These are phyloP conservation scores for Eremothecium gossypii DNA, from an alignment of 1,139 yeast genomes.

Conservation along the genomic window DNA sequence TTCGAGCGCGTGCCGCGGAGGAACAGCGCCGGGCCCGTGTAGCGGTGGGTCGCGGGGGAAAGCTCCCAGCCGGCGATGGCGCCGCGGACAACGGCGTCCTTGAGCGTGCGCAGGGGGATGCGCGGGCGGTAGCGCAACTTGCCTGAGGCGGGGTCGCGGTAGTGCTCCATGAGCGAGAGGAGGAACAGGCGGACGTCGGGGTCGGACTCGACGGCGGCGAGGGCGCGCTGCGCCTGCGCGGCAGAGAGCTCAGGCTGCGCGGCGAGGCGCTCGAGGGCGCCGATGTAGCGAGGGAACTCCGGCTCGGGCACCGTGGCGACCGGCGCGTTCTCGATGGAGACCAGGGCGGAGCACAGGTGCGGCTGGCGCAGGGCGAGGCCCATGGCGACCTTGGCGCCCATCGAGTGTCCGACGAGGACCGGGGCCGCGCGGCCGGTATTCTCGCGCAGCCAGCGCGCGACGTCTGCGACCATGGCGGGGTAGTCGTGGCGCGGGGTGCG, in stretches of 20 bases:
- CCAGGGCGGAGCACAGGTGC: constrained; percentile 49
- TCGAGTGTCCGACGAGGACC: constrained; percentile 80
- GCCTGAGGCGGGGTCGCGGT: constrained; percentile 34
- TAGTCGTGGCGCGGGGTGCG: constrained; percentile 63
- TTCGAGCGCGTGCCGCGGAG: constrained; percentile 69
- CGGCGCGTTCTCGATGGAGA: constrained; percentile 89
- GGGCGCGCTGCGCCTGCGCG: constrained; percentile 20
- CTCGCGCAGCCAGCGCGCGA: constrained; percentile 54
- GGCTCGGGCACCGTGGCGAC: constrained; percentile 51
- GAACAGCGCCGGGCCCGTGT: constrained; percentile 67
- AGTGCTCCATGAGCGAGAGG: constrained; percentile 40
- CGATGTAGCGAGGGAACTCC: constrained; percentile 58
- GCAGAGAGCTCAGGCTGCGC: not conserved
- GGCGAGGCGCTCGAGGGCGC: constrained; percentile 9
- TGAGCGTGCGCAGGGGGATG: constrained; percentile 63
- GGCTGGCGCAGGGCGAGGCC: constrained; percentile 69
- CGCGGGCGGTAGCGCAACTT: constrained; percentile 35
- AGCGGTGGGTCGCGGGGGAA: constrained; percentile 45
- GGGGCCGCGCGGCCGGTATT: constrained; percentile 31
- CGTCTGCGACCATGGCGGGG: constrained; percentile 76
- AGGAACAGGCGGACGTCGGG: constrained; percentile 67
- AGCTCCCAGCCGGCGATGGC: constrained; percentile 73
- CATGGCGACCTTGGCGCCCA: constrained; percentile 97
- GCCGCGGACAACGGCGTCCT: constrained; percentile 54
- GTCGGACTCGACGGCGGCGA: constrained; percentile 54